A percentile compares a stretch with the other conserved stretches of the same genome.
Evolutionary conservation across 2,329 filamentous ascomycete species (phyloP).

Genomic region (Penicillium sp.): DNA sequence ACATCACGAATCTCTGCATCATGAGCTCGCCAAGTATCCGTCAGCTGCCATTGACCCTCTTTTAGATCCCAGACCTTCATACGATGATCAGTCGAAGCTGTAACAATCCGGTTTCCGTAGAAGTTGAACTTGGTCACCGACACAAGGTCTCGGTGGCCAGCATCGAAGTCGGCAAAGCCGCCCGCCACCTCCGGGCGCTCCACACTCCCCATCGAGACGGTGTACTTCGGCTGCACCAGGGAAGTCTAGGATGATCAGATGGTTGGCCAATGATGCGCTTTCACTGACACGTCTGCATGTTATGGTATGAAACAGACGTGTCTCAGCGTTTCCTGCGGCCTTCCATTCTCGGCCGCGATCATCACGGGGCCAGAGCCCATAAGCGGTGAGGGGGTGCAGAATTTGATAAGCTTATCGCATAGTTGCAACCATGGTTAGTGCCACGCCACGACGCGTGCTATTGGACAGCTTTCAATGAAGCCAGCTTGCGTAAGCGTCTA

Average conservation of each 20-base stretch:
- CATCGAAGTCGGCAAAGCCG: conserved; percentile 49
- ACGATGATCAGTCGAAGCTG: conserved; percentile 88
- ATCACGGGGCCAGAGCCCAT: conserved; percentile 26
- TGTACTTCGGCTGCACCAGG: conserved; percentile 3
- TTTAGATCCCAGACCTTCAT: conserved; percentile 86
- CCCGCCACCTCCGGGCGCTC: conserved; percentile 38
- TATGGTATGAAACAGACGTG: conserved; percentile 27
- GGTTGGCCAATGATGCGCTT: conserved; percentile 23
- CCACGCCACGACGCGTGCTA: conserved; percentile 12
- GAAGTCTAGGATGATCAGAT: conserved; percentile 7
- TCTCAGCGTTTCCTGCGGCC: conserved; percentile 22
- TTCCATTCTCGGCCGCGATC: conserved; percentile 25
- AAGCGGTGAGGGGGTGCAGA: conserved; percentile 35
- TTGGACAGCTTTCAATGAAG: conserved; percentile 3
- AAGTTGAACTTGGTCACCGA: conserved; percentile 87
- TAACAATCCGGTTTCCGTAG: conserved; percentile 89
- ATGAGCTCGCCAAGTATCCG: conserved; percentile 88
- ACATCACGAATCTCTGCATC: conserved; percentile 89
- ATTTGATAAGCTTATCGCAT: conserved; percentile 23
- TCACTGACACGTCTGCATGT: conserved; percentile 23
- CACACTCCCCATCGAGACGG: conserved; percentile 25
- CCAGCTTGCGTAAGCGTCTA: conserved; percentile 37
- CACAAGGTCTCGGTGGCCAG: conserved; percentile 66
- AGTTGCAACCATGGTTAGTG: conserved; percentile 1
- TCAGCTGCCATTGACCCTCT: conserved; percentile 75